Evolutionary conservation across 805 yeast genomes (phyloP).

Genomic region (Candida broadrunensis): DNA sequence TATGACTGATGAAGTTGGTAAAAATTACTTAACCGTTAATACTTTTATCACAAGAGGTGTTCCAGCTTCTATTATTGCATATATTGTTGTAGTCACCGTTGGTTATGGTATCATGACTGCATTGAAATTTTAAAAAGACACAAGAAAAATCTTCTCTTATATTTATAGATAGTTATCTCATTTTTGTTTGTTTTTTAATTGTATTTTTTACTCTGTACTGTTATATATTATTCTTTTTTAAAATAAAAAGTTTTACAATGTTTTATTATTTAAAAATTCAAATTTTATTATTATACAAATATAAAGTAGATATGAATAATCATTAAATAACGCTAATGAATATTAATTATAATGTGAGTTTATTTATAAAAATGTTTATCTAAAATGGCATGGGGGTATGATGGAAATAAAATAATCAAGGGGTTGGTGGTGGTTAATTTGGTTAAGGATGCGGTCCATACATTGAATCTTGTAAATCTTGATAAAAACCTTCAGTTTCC

Average conservation of each 20-base stretch:
- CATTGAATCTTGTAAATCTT: constrained; percentile 25
- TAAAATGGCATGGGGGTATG: no score
- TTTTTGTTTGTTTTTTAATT: neutral
- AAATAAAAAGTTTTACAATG: no score
- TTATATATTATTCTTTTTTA: no score
- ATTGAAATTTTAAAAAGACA: constrained; percentile 17
- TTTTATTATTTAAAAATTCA: no score
- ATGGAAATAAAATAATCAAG: no score
- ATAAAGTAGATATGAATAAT: no score
- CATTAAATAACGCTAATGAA: no score
- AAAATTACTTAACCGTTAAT: constrained; percentile 37
- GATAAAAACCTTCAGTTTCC: constrained; percentile 28
- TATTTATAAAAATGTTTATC: no score
- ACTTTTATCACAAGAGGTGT: constrained; percentile 43
- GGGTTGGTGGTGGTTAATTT: no score
- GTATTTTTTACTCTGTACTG: no score
- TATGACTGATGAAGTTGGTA: constrained; percentile 42
- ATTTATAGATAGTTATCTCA: neutral
- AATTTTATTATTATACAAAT: no score
- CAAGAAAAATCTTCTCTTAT: neutral
- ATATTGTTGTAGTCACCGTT: constrained; percentile 29
- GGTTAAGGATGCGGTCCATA: constrained; percentile 25
- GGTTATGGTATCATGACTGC: constrained; percentile 41
- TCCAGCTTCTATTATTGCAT: constrained; percentile 38
- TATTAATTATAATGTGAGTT: no score